These are phyloP conservation scores for Aspergillus quadrilineatus DNA, from an alignment of 2,329 filamentous ascomycete genomes.

Conservation along the genomic window DNA sequence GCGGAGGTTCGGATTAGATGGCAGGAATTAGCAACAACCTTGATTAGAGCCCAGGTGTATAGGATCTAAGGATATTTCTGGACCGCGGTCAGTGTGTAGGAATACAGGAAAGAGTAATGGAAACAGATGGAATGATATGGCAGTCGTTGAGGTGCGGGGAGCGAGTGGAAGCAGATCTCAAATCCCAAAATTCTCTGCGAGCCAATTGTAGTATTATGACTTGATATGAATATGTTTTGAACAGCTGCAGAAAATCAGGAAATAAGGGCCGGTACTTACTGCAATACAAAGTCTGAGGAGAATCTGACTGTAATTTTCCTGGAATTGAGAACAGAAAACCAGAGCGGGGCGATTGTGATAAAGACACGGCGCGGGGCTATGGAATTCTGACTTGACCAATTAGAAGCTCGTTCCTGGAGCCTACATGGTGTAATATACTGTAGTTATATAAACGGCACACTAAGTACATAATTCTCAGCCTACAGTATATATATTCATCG, in stretches of 20 bases:
- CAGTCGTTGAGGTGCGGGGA: not conserved
- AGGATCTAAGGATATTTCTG: not conserved
- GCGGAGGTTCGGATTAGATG: too few relatives aligned
- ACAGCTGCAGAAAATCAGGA: not conserved
- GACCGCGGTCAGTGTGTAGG: not conserved
- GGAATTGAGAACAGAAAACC: not conserved
- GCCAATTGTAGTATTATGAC: not conserved
- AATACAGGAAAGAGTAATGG: not conserved
- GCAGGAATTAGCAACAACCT: too few relatives aligned
- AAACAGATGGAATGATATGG: not conserved
- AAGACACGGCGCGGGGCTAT: constrained; percentile 6
- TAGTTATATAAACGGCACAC: too few relatives aligned
- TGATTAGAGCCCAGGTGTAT: not conserved
- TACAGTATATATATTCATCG: too few relatives aligned
- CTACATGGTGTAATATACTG: too few relatives aligned
- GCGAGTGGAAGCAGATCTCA: not conserved
- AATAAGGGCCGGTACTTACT: not conserved
- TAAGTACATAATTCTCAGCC: too few relatives aligned
- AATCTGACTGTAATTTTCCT: not conserved
- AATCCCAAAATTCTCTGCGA: not conserved
- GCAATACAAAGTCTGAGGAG: not conserved
- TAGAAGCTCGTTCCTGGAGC: not conserved
- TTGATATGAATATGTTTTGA: too few relatives aligned
- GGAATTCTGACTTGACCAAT: constrained; percentile 3
- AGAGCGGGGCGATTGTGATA: constrained; percentile 11